A percentile compares a stretch with the other conserved stretches of the same genome.
These are phyloP conservation scores for Phenoliferia sp. DNA, from an alignment of 1,284 basidiomycete species.

Conservation along the genomic window DNA sequence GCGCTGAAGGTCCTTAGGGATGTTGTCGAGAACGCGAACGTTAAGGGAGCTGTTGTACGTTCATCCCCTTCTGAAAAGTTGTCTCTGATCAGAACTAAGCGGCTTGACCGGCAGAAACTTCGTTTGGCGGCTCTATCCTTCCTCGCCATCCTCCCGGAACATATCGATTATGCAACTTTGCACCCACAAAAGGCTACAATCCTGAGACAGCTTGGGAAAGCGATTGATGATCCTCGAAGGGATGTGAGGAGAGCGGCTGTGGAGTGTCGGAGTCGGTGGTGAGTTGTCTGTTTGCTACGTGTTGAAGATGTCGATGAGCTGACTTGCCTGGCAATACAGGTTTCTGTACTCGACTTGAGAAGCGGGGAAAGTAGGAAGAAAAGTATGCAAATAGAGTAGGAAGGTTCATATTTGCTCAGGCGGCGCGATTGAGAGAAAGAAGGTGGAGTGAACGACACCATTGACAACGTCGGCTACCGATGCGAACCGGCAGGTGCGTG, in stretches of 20 bases:
- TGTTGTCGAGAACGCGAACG: conserved; percentile 17
- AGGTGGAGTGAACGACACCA: too few species aligned
- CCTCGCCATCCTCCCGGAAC: conserved; percentile 64
- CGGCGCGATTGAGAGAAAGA: too few species aligned
- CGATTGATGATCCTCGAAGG: conserved; percentile 77
- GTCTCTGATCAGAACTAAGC: too few species aligned
- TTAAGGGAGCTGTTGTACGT: conserved; percentile 9
- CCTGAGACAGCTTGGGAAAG: conserved; percentile 64
- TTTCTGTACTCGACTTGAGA: background rate
- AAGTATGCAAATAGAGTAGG: background rate
- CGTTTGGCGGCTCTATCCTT: conserved; percentile 70
- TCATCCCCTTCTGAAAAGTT: background rate
- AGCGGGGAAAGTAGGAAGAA: background rate
- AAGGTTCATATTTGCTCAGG: too few species aligned
- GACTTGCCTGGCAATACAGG: background rate
- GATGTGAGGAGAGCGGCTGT: conserved; percentile 79
- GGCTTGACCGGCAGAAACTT: conserved; percentile 53
- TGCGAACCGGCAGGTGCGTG: too few species aligned
- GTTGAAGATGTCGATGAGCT: background rate
- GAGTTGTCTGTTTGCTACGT: background rate
- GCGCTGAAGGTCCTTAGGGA: conserved; percentile 29
- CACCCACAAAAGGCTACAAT: conserved; percentile 68
- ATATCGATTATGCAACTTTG: conserved; percentile 71
- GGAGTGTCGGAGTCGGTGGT: conserved; percentile 60
- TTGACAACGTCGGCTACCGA: too few species aligned